phyloP scores from a whole-genome alignment of 352 stramenopile species.

The Globisporangium paddicum region DNA sequence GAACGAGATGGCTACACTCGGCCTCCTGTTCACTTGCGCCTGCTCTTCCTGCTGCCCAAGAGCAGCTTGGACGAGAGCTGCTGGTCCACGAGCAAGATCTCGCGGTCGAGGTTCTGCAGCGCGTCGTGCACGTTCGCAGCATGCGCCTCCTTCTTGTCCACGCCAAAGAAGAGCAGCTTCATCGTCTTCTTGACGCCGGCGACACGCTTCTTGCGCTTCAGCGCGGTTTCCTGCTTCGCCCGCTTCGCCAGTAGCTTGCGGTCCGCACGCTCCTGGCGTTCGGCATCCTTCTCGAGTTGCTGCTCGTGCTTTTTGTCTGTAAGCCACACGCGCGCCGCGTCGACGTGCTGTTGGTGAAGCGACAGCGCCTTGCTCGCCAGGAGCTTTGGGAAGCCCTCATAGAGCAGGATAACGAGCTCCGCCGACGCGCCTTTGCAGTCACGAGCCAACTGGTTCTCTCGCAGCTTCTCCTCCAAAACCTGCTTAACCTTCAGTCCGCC shows the following conservation, averaged over 20 bases:
- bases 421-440: slow-evolving; percentile 27
- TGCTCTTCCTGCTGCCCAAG: neutral
- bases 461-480: slow-evolving; percentile 15
- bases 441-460: slow-evolving; percentile 20
- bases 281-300: slow-evolving; percentile 13
- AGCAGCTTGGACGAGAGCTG: neutral
- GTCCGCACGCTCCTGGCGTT: slow-evolving; percentile 2
- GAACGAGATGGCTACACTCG: slow-evolving; percentile 5
- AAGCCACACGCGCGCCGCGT: slow-evolving; percentile 28
- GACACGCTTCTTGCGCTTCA: slow-evolving; percentile 22
- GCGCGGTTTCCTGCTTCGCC: slow-evolving; percentile 3
- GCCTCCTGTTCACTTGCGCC: too few relatives aligned
- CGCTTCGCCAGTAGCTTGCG: slow-evolving; percentile 12
- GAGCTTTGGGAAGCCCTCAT: slow-evolving; percentile 30
- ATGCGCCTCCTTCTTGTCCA: slow-evolving; percentile 25
- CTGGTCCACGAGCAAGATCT: slow-evolving; percentile 25
- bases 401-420: slow-evolving; percentile 31
- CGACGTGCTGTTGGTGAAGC: slow-evolving; percentile 27
- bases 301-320: slow-evolving; percentile 18
- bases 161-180: slow-evolving; percentile 20
- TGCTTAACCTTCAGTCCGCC: slow-evolving; percentile 18
- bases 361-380: slow-evolving; percentile 33
- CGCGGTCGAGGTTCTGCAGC: slow-evolving; percentile 32
- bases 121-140: slow-evolving; percentile 23
- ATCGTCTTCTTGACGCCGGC: slow-evolving; percentile 13